Conservation (phyloP, 306 rosid species). For the Prunus salicina region DNA sequence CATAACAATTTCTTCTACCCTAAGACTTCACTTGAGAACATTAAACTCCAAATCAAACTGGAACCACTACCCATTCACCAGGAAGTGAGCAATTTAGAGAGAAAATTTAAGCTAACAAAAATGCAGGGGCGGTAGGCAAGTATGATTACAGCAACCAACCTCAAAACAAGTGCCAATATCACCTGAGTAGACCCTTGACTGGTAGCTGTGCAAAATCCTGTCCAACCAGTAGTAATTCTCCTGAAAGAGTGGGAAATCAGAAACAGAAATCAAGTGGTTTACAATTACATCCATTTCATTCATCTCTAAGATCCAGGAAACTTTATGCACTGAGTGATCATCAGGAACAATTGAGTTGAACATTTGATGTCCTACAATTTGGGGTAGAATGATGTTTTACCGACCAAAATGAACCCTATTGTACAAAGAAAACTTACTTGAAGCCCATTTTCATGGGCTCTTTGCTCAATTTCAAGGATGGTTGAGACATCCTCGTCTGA, state of each 20-base stretch:
- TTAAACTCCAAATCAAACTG: neutral
- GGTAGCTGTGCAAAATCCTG: conserved; percentile 88
- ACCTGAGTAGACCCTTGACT: conserved; percentile 82
- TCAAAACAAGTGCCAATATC: conserved; percentile 73
- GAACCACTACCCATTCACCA: neutral
- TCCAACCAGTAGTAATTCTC: conserved; percentile 96
- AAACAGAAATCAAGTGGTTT: conserved; percentile 14
- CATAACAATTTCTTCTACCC: neutral
- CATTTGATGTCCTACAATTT: conserved; percentile 1
- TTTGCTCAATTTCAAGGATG: conserved; percentile 89
- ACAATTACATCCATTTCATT: conserved; percentile 22
- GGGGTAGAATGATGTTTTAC: neutral
- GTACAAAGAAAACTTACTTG: conserved; percentile 54
- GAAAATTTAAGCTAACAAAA: neutral
- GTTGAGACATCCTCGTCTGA: conserved; percentile 75
- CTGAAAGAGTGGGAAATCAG: conserved; percentile 54
- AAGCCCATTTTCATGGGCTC: conserved; percentile 95
- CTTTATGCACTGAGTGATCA: conserved; percentile 10
- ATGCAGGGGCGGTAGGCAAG: neutral
- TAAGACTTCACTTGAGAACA: neutral
- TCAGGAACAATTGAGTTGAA: conserved; percentile 17
- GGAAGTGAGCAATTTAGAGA: neutral
- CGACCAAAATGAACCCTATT: conserved; percentile 18
- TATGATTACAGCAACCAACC: conserved; percentile 44
- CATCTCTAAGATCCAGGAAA: conserved; percentile 25